A percentile compares a stretch with the other conserved stretches of the same genome.
Evolutionary conservation across 805 yeast genomes (phyloP).

Genomic region (Pichia paraexigua): DNA sequence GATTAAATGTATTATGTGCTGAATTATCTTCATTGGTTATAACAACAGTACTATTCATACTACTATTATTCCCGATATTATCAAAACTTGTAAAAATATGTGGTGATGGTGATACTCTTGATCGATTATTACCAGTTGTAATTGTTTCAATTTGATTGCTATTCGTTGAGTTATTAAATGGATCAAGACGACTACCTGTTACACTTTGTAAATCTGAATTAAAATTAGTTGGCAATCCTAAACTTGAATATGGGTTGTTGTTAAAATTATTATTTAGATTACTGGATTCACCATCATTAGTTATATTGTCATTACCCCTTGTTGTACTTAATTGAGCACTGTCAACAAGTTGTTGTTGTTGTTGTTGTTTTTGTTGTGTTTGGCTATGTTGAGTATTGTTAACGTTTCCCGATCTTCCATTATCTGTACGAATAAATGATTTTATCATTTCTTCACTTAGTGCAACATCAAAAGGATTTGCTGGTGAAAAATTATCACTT

Average conservation of each 20-base stretch:
- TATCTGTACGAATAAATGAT: background rate
- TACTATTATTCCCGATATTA: background rate
- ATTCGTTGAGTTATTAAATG: background rate
- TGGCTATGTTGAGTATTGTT: background rate
- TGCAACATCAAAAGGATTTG: background rate
- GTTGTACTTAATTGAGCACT: background rate
- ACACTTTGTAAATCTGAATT: background rate
- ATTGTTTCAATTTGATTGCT: background rate
- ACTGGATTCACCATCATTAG: background rate
- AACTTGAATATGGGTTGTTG: background rate
- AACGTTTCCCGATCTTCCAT: background rate
- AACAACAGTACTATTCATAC: background rate
- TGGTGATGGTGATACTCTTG: background rate
- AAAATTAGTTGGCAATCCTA: background rate
- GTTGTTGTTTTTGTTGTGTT: too few relatives aligned
- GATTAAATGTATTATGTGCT: conserved; percentile 23
- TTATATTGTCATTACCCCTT: background rate
- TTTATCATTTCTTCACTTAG: background rate
- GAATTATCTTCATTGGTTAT: conserved; percentile 4
- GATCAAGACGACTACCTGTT: background rate
- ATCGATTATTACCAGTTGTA: background rate
- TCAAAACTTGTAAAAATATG: background rate
- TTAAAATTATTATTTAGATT: too few relatives aligned
- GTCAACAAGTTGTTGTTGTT: background rate
- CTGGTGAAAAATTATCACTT: background rate